These are phyloP conservation scores for Aspergillus funiculosus DNA, from an alignment of 495 filamentous ascomycete genomes.

Conservation along the genomic window DNA sequence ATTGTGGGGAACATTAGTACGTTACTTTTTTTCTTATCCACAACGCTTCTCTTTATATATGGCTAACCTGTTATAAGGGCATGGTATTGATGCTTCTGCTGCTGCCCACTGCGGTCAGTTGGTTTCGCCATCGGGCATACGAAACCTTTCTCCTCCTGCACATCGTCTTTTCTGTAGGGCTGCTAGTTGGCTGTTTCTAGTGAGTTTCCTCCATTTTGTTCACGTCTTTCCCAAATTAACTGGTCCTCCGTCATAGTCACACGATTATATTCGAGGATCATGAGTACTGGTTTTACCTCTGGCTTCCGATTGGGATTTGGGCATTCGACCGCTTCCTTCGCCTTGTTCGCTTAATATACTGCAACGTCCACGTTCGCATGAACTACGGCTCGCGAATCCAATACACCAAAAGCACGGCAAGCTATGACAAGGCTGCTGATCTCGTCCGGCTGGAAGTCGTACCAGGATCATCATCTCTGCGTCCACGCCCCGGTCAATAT, in stretches of 20 bases:
- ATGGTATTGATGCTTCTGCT: conserved; percentile 45
- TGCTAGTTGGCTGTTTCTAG: conserved; percentile 50
- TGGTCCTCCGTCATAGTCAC: conserved; percentile 33
- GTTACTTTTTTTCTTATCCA: no score
- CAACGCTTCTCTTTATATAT: not conserved
- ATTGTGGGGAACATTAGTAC: conserved; percentile 36
- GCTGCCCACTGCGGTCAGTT: conserved; percentile 40
- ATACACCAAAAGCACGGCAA: conserved; percentile 30
- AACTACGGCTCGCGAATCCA: conserved; percentile 18
- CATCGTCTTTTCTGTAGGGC: conserved; percentile 45
- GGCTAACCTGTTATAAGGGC: conserved; percentile 30
- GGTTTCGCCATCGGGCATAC: conserved; percentile 44
- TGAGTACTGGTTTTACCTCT: conserved; percentile 49
- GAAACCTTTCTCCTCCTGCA: conserved; percentile 52
- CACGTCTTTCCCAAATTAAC: not conserved
- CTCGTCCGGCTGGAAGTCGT: conserved; percentile 46
- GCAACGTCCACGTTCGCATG: conserved; percentile 36
- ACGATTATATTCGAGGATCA: conserved; percentile 41
- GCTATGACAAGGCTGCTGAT: conserved; percentile 44
- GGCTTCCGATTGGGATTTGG: conserved; percentile 49
- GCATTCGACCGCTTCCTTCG: conserved; percentile 45
- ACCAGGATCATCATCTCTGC: conserved; percentile 26
- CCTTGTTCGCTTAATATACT: conserved; percentile 41
- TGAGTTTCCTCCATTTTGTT: conserved; percentile 31
- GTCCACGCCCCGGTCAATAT: conserved; percentile 46